phyloP scores from a whole-genome alignment of 73 alveolate species.

The Paramecium primaurelia region DNA sequence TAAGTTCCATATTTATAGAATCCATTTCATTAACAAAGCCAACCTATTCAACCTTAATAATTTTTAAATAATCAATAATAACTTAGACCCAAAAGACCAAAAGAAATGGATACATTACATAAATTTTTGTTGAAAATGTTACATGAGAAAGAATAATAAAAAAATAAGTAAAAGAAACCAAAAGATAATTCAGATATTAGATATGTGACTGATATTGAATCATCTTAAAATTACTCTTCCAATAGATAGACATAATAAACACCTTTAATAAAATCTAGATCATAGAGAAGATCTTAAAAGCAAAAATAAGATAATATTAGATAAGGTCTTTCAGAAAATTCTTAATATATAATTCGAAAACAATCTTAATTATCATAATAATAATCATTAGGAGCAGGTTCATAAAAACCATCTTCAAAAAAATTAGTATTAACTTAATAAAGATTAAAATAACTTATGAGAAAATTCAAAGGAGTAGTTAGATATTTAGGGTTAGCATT shows the following conservation, averaged over 20 bases:
- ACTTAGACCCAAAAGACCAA: not conserved
- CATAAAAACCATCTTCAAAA: not conserved
- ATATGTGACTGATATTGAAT: not conserved
- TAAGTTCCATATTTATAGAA: not conserved
- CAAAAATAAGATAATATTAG: not conserved
- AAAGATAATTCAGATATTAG: not conserved
- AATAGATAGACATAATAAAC: not conserved
- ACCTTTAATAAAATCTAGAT: not conserved
- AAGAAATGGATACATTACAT: conserved; percentile 9
- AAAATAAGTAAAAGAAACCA: not conserved
- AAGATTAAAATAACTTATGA: not conserved
- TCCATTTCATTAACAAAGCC: not conserved
- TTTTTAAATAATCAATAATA: not conserved
- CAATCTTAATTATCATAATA: not conserved
- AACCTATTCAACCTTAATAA: not conserved
- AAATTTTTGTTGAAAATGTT: not conserved
- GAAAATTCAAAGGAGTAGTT: not conserved
- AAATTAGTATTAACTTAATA: not conserved
- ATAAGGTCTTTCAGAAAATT: not conserved
- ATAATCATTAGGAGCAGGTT: not conserved
- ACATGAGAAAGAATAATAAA: not conserved
- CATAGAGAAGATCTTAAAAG: not conserved
- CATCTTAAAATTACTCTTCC: not conserved
- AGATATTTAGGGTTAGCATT: not conserved
- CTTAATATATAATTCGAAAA: not conserved